Evolutionary conservation across 495 filamentous ascomycete species (phyloP), one percentile per base, ranked within the genome.

Genomic region (Podospora pseudocomata): DNA sequence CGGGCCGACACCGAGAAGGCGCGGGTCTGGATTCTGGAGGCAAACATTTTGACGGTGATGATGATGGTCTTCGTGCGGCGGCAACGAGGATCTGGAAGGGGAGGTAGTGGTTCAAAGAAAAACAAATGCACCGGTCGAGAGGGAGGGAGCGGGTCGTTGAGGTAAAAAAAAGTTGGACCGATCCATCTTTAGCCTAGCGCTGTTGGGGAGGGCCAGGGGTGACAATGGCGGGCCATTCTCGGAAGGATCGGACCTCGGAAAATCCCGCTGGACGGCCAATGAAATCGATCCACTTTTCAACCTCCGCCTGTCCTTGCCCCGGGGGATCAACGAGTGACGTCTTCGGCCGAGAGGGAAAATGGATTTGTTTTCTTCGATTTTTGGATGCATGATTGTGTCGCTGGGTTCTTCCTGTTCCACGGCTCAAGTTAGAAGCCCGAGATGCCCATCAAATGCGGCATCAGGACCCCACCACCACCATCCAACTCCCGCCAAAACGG

Each of bases 1-100:
- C 88, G 83, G 73, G 94, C 90, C 78, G 93, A 95, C 75, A 87
- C 92, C 75, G 95, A 97, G 88, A 99, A 98, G 80, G 93, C 88
- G 77, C 95, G 89, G 83, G 91, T 87, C 87, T 96, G 93, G 83
- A 90, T 80, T 86, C 84, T 77, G 84, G 88, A 74, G 88, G 89
- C 83, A 76, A 94, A 94, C 93, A 96, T 97, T 59, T 70, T 90
- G 80, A 70, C 49, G 28, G 28, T 54, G 67, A 65, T 39, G 34
- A 39, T 39, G 34, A 11, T 5, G 67, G 23, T 23, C 23, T 67
- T 67, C 49, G 74, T 70, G 65, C 19, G 66, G 23, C 63, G 54
- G 54, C 26, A 55, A 20, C 18, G 27, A 53, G 28, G 19, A 23
- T 60, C 34, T 65, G 1, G 60, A 18, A 16, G 60, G 19, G 62